Evolutionary conservation across 306 rosid genomes (phyloP).

Genomic region (Glycine soja): DNA sequence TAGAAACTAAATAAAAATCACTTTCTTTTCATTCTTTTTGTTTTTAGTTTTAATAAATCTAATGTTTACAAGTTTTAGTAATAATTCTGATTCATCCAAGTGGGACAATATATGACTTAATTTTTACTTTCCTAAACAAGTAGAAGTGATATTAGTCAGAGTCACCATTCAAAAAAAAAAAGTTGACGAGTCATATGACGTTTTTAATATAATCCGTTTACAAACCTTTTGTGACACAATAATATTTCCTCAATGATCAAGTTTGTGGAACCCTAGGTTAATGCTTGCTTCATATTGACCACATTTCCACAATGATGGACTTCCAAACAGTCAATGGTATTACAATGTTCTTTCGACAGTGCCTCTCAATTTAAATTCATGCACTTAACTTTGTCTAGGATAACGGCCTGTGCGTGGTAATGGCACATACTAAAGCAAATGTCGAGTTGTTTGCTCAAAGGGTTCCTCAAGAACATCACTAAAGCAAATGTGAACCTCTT

Average conservation of each 20-base stretch:
- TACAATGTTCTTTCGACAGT: neutral
- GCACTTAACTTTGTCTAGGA: constrained; percentile 22
- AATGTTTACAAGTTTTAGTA: too few relatives aligned
- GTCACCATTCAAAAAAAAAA: too few relatives aligned
- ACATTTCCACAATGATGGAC: neutral
- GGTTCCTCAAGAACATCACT: neutral
- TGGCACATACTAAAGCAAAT: constrained; percentile 5
- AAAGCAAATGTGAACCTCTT: neutral
- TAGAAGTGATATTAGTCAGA: too few relatives aligned
- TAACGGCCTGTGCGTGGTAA: neutral
- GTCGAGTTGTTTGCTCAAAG: neutral
- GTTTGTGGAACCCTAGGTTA: constrained; percentile 4
- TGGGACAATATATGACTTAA: too few relatives aligned
- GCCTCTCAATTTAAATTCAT: neutral
- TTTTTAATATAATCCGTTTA: too few relatives aligned
- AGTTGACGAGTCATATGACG: too few relatives aligned
- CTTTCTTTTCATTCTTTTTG: too few relatives aligned
- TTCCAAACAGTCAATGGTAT: constrained; percentile 12
- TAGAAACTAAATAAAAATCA: too few relatives aligned
- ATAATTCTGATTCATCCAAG: too few relatives aligned
- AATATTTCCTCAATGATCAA: neutral
- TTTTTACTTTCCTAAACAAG: too few relatives aligned
- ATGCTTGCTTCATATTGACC: neutral
- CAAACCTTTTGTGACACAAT: neutral
- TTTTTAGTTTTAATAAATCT: too few relatives aligned